Percentiles rank a stretch among this genome's conserved stretches.
phyloP scores from a whole-genome alignment of 805 yeast species.

The Maudiozyma saulgeensis region DNA sequence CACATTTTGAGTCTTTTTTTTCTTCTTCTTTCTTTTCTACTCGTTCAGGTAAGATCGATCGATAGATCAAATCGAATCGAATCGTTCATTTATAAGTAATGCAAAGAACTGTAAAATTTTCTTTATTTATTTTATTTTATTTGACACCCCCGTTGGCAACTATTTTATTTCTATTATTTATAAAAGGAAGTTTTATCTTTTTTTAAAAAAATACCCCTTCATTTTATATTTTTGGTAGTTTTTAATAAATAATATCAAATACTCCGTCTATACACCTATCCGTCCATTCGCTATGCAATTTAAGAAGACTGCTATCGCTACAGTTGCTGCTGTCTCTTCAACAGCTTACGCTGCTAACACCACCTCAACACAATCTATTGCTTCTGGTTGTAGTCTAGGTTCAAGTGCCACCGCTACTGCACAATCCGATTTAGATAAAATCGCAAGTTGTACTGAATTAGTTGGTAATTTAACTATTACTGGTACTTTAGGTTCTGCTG shows the following conservation, averaged over 20 bases:
- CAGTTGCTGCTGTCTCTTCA: conserved; percentile 3
- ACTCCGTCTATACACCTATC: neutral
- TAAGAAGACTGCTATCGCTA: conserved; percentile 38
- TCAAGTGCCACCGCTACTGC: conserved; percentile 62
- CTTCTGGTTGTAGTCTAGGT: conserved; percentile 58
- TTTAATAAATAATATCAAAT: neutral
- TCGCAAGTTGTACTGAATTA: conserved; percentile 67
- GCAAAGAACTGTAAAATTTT: no score
- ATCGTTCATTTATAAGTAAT: no score
- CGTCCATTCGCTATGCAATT: conserved; percentile 38
- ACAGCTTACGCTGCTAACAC: conserved; percentile 33
- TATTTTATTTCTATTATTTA: no score
- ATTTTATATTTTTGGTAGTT: neutral
- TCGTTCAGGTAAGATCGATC: no score
- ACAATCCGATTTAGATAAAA: conserved; percentile 66
- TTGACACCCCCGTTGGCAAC: no score
- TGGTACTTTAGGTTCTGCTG: conserved; percentile 55
- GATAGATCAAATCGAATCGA: no score
- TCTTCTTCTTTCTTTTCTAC: no score
- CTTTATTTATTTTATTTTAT: no score
- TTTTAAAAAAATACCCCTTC: neutral
- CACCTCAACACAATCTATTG: conserved; percentile 22
- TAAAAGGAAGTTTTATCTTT: neutral
- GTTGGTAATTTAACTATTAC: conserved; percentile 68
- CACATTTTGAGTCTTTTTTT: no score